These are phyloP conservation scores for Wallacemonas sp. DNA, from an alignment of 208 protist genomes.

Conservation along the genomic window DNA sequence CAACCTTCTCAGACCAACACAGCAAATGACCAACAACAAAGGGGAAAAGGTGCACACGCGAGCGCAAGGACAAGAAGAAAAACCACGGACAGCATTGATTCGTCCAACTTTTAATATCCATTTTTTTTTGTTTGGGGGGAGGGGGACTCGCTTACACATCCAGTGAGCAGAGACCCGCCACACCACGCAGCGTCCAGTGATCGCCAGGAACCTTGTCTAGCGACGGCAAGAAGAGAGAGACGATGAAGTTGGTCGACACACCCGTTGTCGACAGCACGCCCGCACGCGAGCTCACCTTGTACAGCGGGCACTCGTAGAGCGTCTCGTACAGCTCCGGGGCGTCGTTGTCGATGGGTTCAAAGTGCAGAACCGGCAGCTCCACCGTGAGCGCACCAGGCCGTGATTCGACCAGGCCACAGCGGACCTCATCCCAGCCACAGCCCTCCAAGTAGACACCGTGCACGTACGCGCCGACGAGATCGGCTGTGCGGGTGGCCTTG, in stretches of 20 bases:
- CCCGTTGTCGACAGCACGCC: constrained; percentile 90
- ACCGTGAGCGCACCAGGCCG: constrained; percentile 80
- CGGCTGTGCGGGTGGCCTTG: constrained; percentile 24
- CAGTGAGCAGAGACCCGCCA: constrained; percentile 89
- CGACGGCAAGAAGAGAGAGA: constrained; percentile 74
- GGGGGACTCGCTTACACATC: constrained; percentile 58
- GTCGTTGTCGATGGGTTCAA: constrained; percentile 69
- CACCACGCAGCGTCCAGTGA: constrained; percentile 92
- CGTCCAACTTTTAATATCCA: no score
- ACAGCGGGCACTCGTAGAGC: constrained; percentile 89
- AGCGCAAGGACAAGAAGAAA: no score
- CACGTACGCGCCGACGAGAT: constrained; percentile 82
- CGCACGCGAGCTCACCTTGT: constrained; percentile 90
- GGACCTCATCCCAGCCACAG: constrained; percentile 59
- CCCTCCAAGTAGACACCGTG: constrained; percentile 93
- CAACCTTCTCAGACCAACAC: no score
- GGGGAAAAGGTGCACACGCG: no score
- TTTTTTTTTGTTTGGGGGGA: neutral
- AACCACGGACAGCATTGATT: no score
- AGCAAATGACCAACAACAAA: no score
- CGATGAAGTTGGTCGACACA: constrained; percentile 92
- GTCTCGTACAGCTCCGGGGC: constrained; percentile 2
- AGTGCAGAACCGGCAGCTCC: constrained; percentile 84
- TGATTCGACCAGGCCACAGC: constrained; percentile 71
- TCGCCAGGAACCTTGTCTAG: constrained; percentile 51